These are phyloP conservation scores for Termitomyces sp. DNA, from an alignment of 768 basidiomycete genomes.

Conservation along the genomic window DNA sequence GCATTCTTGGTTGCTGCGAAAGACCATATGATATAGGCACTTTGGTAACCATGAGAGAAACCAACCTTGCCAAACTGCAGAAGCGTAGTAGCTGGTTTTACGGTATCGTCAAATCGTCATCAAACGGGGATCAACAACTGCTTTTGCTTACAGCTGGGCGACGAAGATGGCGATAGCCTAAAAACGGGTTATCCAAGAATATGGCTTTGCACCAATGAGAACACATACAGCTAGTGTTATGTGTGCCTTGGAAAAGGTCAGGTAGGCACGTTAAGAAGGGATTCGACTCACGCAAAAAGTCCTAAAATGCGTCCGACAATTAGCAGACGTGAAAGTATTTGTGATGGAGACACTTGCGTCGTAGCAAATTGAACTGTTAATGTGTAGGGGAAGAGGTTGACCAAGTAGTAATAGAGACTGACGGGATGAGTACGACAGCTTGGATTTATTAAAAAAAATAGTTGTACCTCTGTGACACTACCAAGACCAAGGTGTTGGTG, in stretches of 20 bases:
- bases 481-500: background rate
- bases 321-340: background rate
- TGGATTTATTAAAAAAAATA: background rate
- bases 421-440: background rate
- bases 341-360: conserved; percentile 3
- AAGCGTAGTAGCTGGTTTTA: conserved; percentile 10
- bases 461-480: conserved; percentile 15
- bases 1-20: conserved; percentile 10
- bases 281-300: conserved; percentile 10
- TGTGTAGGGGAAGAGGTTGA: conserved; percentile 16
- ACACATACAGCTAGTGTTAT: conserved; percentile 12
- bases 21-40: background rate
- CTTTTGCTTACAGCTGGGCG: conserved; percentile 8
- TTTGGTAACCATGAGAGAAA: background rate
- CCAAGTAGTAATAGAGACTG: conserved; percentile 17
- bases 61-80: conserved; percentile 11
- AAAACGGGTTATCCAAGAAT: background rate
- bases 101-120: background rate
- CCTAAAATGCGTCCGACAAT: background rate
- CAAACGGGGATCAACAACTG: background rate
- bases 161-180: conserved; percentile 12
- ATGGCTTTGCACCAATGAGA: background rate
- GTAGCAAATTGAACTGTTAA: conserved; percentile 13
- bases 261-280: background rate
- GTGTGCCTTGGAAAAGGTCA: conserved; percentile 6